Percentiles rank a stretch among this genome's conserved stretches.
These are phyloP conservation scores for Phytophthora boehmeriae DNA, from an alignment of 352 stramenopile genomes.

Conservation along the genomic window DNA sequence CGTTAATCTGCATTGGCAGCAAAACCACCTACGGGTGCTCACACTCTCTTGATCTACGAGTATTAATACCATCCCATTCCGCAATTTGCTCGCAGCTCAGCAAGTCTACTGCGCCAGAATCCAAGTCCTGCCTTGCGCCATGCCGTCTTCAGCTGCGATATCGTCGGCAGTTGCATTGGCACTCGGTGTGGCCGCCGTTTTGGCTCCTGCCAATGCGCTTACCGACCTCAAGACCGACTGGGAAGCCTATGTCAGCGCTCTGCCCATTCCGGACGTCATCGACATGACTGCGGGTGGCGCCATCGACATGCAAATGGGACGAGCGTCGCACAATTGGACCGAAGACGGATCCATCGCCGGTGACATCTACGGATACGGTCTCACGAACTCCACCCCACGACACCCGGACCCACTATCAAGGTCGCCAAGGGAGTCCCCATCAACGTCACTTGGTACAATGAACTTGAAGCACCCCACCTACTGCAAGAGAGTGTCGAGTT, in stretches of 20 bases:
- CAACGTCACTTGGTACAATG: slow-evolving; percentile 51
- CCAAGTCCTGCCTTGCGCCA: neutral
- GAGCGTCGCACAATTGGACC: slow-evolving; percentile 44
- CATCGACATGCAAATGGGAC: slow-evolving; percentile 52
- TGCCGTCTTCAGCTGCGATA: neutral
- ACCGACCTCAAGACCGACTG: slow-evolving; percentile 49
- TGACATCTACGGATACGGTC: slow-evolving; percentile 46
- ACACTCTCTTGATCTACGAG: neutral
- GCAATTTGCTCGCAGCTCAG: slow-evolving; percentile 17
- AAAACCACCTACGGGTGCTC: slow-evolving; percentile 4
- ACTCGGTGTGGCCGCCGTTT: slow-evolving; percentile 5
- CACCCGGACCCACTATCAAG: slow-evolving; percentile 44
- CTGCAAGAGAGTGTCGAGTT: slow-evolving; percentile 44
- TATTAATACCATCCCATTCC: slow-evolving; percentile 16
- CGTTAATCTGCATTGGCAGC: neutral
- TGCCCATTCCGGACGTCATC: slow-evolving; percentile 52
- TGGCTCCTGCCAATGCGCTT: slow-evolving; percentile 18
- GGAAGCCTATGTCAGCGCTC: slow-evolving; percentile 42
- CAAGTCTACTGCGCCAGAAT: slow-evolving; percentile 1
- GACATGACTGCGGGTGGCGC: slow-evolving; percentile 41
- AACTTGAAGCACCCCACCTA: slow-evolving; percentile 41
- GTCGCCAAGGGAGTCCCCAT: slow-evolving; percentile 41
- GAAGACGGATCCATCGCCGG: slow-evolving; percentile 31
- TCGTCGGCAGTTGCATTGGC: slow-evolving; percentile 8
- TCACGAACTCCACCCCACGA: slow-evolving; percentile 41